phyloP scores from a whole-genome alignment of 164 flowering plant genomes.

The Piper betle region DNA sequence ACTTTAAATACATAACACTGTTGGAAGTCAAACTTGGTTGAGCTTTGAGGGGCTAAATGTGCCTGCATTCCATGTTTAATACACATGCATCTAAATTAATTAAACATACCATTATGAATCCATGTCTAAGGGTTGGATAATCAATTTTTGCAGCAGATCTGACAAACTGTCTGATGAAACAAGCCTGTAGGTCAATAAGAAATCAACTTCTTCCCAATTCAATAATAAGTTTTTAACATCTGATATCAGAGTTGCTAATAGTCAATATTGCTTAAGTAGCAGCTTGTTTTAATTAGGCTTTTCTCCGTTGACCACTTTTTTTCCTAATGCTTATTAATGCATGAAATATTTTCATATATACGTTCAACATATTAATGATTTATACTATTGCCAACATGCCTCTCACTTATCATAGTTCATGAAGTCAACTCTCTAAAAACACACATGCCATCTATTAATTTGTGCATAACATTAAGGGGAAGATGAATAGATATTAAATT shows the following conservation, averaged over 20 bases:
- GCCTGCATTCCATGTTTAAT: constrained; percentile 31
- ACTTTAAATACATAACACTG: too few relatives aligned
- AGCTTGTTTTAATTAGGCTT: too few relatives aligned
- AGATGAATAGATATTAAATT: background rate
- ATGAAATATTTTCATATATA: too few relatives aligned
- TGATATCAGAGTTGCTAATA: background rate
- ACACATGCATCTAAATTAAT: background rate
- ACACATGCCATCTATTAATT: too few relatives aligned
- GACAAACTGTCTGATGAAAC: constrained; percentile 76
- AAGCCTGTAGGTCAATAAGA: constrained; percentile 33
- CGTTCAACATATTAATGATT: too few relatives aligned
- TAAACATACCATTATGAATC: constrained; percentile 55
- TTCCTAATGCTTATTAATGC: too few relatives aligned
- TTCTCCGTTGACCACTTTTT: too few relatives aligned
- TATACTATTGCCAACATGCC: background rate
- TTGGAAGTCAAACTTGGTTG: constrained; percentile 53
- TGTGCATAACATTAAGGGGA: background rate
- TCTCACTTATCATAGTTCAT: background rate
- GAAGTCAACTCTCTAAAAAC: background rate
- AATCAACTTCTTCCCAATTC: background rate
- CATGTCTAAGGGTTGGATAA: constrained; percentile 73
- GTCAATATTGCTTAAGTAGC: too few relatives aligned
- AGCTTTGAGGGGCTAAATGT: constrained; percentile 66
- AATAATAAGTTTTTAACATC: too few relatives aligned
- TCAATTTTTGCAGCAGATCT: constrained; percentile 74